These are phyloP conservation scores for Blastobotrys arbuscula DNA, from an alignment of 1,139 yeast species.

Conservation along the genomic window DNA sequence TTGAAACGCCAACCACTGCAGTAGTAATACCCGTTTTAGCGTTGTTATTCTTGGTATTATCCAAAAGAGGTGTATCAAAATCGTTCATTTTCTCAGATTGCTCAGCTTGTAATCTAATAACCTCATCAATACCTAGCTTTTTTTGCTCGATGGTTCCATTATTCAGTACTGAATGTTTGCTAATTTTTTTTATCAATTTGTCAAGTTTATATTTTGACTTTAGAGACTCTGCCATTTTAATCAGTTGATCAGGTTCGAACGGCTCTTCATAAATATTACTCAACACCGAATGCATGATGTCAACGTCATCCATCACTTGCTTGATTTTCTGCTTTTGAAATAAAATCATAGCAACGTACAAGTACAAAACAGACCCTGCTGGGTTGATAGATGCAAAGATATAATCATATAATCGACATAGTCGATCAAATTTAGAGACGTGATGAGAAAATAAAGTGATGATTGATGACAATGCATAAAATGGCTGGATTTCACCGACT, in stretches of 20 bases:
- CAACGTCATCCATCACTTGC: conserved; percentile 25
- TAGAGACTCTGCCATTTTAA: not conserved
- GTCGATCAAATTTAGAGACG: conserved; percentile 43
- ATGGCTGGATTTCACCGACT: conserved; percentile 46
- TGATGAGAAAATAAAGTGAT: conserved; percentile 81
- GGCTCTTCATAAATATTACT: conserved; percentile 10
- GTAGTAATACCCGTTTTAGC: not conserved
- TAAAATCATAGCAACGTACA: conserved; percentile 51
- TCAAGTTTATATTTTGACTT: not conserved
- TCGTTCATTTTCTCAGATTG: conserved; percentile 2
- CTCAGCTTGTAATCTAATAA: conserved; percentile 1
- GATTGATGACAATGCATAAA: conserved; percentile 67
- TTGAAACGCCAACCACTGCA: not conserved
- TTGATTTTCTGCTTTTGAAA: conserved; percentile 41
- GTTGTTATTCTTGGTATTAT: not conserved
- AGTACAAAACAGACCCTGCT: conserved; percentile 36
- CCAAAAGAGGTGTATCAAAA: not conserved
- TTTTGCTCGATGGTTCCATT: not conserved
- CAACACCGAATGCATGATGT: conserved; percentile 30
- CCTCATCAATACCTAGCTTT: not conserved
- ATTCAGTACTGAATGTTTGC: conserved; percentile 26
- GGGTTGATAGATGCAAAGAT: conserved; percentile 45
- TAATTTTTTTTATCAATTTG: conserved; percentile 19
- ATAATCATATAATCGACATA: conserved; percentile 59
- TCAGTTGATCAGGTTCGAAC: conserved; percentile 2